A percentile compares a stretch with the other conserved stretches of the same genome.
phyloP scores from a whole-genome alignment of 2,329 filamentous ascomycete species.

The Cladosporium sphaerospermum region DNA sequence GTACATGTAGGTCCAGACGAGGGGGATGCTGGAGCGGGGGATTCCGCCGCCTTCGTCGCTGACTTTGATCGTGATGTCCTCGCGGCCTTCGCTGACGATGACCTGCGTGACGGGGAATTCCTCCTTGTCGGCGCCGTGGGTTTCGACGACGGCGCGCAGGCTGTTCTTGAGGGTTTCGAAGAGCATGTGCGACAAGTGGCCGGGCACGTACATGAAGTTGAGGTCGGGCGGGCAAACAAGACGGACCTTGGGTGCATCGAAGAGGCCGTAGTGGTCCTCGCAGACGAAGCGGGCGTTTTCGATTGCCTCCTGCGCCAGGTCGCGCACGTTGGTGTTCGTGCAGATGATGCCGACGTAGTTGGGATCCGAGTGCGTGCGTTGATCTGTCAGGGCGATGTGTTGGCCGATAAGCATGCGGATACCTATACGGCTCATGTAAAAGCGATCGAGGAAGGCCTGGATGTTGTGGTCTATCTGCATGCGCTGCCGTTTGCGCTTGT shows the following conservation, averaged over 20 bases:
- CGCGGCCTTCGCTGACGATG: constrained; percentile 93
- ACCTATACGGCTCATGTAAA: constrained; percentile 99
- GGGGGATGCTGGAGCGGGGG: constrained; percentile 80
- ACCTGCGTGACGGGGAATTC: constrained; percentile 96
- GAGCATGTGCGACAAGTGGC: constrained; percentile 98
- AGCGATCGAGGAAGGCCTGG: constrained; percentile 93
- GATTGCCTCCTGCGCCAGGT: constrained; percentile 93
- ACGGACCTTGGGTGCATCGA: constrained; percentile 93
- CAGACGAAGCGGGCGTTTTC: constrained; percentile 99
- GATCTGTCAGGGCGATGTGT: constrained; percentile 93
- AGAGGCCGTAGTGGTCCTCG: constrained; percentile 95
- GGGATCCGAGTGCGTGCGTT: constrained; percentile 80
- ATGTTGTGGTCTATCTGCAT: constrained; percentile 99
- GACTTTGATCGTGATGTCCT: constrained; percentile 99
- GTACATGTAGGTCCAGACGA: constrained; percentile 99
- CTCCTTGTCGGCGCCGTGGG: constrained; percentile 88
- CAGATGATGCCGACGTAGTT: constrained; percentile 98
- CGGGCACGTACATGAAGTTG: constrained; percentile 99
- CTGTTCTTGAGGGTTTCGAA: constrained; percentile 99
- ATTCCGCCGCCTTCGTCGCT: constrained; percentile 96
- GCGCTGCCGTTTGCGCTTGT: constrained; percentile 90
- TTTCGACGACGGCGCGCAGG: constrained; percentile 90
- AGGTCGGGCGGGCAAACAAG: constrained; percentile 90
- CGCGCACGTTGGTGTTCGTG: constrained; percentile 93
- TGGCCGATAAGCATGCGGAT: constrained; percentile 99